Percentiles rank a stretch among this genome's conserved stretches.
Evolutionary conservation across 2,329 filamentous ascomycete genomes (phyloP).

Genomic region (Colletotrichum karsti): DNA sequence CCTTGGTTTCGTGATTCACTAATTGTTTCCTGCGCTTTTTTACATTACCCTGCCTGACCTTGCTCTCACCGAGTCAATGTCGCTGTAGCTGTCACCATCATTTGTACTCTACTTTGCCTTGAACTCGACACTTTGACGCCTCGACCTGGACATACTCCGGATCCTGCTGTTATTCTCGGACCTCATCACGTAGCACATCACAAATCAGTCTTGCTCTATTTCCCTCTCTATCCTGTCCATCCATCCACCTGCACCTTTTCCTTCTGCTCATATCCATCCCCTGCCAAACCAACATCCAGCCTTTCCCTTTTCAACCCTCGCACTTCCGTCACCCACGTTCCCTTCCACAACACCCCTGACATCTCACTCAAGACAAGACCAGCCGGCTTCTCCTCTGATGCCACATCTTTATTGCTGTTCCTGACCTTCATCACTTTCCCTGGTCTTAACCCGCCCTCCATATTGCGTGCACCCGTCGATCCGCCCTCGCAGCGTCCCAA

Average conservation of each 20-base stretch:
- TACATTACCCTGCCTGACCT: neutral
- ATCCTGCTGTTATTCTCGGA: slow-evolving; percentile 28
- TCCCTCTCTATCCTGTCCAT: neutral
- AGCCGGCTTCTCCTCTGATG: slow-evolving; percentile 20
- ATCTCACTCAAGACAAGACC: neutral
- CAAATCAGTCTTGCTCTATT: neutral
- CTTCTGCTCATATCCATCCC: neutral
- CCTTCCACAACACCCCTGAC: neutral
- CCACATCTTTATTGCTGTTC: slow-evolving; percentile 20
- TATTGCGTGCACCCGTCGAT: slow-evolving; percentile 25
- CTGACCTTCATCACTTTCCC: slow-evolving; percentile 24
- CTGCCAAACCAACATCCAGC: slow-evolving; percentile 11
- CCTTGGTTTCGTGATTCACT: slow-evolving; percentile 9
- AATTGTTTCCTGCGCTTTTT: neutral
- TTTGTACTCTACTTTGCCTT: neutral
- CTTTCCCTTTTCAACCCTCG: slow-evolving; percentile 25
- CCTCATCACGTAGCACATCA: slow-evolving; percentile 24
- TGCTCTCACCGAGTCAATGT: slow-evolving; percentile 12
- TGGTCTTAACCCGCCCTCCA: slow-evolving; percentile 19
- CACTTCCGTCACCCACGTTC: slow-evolving; percentile 23
- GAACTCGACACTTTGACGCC: slow-evolving; percentile 11
- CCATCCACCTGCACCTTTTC: neutral
- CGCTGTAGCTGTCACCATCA: neutral
- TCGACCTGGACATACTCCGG: neutral
- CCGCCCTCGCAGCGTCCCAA: neutral